Base-by-base conservation (phyloP, 2,329 filamentous ascomycete species). In the Epicoccum nigrum region DNA sequence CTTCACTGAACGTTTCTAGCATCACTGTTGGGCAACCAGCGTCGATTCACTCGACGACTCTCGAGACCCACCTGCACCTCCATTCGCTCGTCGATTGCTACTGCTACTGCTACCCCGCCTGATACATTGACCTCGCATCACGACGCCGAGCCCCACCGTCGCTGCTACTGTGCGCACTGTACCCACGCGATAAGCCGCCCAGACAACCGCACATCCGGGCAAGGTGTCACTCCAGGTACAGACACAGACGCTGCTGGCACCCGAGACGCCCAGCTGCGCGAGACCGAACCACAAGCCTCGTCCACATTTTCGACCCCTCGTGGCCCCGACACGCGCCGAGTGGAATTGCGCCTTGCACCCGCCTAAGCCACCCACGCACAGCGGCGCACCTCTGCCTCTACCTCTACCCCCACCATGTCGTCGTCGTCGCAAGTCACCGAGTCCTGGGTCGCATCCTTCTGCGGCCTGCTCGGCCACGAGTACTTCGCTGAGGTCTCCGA, bases 401-500 rank as follows among this genome's bases (percentile, higher is more conserved):
- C 31, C 30, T 31, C 49, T 32, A 33, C 16, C 4, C 31, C 32
- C 38, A 47, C 13, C 67, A 84, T 84, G 81, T 83, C 81, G 51
- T 81, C 81, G 50, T 82, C 79, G 21, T 82, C 80, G 32, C 79
- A 81, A 60, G 80, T 82, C 34, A 81, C 82, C 62, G 94, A 99
- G 80, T 96, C 92, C 48, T 99, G 94, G 94, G 97, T 99, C 79
- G 89, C 91, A 58, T 95, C 92, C 51, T 99, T 97, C 75, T 99
- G 94, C 80, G 92, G 90, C 31, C 81, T 97, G 37, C 84, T 97
- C 54, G 94, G 94, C 56, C 94, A 99, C 74, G 94, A 99, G 76
- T 99, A 97, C 79, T 99, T 99, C 75, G 94, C 94, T 57, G 94
- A 99, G 79, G 93, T 99, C 42, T 94, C 91, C 37, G 94, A 99